Evolutionary conservation across 257 asterid genomes (phyloP).

Genomic region (Scutellaria baicalensis): DNA sequence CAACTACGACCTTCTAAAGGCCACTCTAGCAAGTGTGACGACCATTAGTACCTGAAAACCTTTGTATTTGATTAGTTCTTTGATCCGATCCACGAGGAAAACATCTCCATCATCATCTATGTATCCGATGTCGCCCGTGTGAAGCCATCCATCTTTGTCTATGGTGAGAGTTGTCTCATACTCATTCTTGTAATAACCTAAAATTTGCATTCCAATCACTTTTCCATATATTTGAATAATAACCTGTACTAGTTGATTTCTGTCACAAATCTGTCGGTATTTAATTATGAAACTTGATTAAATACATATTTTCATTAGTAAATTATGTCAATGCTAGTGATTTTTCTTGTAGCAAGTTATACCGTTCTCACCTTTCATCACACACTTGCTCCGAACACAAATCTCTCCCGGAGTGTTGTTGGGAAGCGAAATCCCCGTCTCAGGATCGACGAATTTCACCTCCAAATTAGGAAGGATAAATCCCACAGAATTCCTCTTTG

Average conservation of each 20-base stretch:
- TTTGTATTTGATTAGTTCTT: conserved; percentile 84
- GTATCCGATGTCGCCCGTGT: conserved; percentile 91
- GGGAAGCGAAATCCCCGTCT: conserved; percentile 55
- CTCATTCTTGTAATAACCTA: conserved; percentile 88
- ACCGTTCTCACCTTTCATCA: conserved; percentile 58
- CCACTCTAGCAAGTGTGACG: too few relatives aligned
- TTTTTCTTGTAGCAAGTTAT: too few relatives aligned
- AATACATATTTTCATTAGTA: too few relatives aligned
- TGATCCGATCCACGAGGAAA: conserved; percentile 84
- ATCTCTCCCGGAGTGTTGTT: conserved; percentile 71
- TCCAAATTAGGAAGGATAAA: conserved; percentile 86
- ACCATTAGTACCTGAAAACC: conserved; percentile 59
- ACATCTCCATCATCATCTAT: conserved; percentile 81
- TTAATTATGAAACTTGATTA: too few relatives aligned
- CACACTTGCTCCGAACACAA: conserved; percentile 89
- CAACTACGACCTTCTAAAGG: too few relatives aligned
- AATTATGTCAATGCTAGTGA: too few relatives aligned
- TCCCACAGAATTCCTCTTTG: conserved; percentile 86
- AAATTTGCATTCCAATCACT: not conserved
- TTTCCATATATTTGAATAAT: too few relatives aligned
- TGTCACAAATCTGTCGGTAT: too few relatives aligned
- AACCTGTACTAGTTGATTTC: too few relatives aligned
- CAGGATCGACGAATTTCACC: conserved; percentile 78
- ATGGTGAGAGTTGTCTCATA: conserved; percentile 65
- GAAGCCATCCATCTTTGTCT: conserved; percentile 88